Percentiles rank a stretch among this genome's conserved stretches.
Conservation (phyloP, 768 basidiomycete genomes). For the Tylopilus balloui region DNA sequence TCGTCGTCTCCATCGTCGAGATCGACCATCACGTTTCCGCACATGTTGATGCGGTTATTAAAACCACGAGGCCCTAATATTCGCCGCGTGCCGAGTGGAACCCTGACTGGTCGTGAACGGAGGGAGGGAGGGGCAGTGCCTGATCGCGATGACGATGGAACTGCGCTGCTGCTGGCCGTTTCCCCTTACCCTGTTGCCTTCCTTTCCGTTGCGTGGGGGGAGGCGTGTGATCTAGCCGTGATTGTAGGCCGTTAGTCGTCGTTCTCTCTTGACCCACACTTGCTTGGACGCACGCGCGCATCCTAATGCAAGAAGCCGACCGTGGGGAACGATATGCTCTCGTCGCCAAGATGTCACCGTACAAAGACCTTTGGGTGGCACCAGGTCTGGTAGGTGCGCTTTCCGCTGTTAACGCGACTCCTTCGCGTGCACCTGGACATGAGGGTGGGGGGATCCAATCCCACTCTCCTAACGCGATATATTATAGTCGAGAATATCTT, state of each 20-base stretch:
- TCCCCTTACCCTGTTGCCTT: no score
- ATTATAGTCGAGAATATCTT: neutral
- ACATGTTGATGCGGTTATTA: neutral
- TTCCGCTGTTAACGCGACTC: neutral
- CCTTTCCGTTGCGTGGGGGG: neutral
- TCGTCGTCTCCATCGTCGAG: neutral
- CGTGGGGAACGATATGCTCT: neutral
- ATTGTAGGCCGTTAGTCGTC: neutral
- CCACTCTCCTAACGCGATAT: neutral
- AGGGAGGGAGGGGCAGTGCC: neutral
- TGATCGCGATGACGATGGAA: conserved; percentile 20
- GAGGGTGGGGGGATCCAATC: neutral
- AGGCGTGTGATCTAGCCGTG: neutral
- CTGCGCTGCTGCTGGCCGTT: no score
- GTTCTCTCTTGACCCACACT: neutral
- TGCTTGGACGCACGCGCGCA: neutral
- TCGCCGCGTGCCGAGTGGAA: neutral
- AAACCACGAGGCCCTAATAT: conserved; percentile 1
- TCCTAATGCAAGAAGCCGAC: no score
- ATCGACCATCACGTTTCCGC: conserved; percentile 1
- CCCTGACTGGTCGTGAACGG: neutral
- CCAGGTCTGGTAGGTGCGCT: neutral
- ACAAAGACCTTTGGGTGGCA: neutral
- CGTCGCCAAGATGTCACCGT: neutral
- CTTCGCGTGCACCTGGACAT: neutral